These are phyloP conservation scores for Colletotrichum australisinense DNA, from an alignment of 2,329 filamentous ascomycete genomes.

Conservation along the genomic window DNA sequence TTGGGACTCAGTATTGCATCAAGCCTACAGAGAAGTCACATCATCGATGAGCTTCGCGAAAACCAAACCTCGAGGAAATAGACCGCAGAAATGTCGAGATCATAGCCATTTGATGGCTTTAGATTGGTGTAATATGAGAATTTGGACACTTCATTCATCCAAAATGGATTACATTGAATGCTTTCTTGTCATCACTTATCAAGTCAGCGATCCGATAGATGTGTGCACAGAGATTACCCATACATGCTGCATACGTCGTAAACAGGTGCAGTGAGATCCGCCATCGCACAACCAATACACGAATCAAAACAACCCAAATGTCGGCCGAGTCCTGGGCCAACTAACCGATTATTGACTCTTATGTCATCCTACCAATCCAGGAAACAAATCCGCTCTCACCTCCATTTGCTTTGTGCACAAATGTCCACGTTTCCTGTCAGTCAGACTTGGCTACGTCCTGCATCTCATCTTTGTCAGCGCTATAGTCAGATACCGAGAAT, in stretches of 20 bases:
- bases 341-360: neutral
- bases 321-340: no score
- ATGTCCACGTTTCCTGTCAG: neutral
- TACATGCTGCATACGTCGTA: neutral
- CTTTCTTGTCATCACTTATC: neutral
- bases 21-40: no score
- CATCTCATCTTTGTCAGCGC: neutral
- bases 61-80: no score
- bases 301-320: neutral
- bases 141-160: neutral
- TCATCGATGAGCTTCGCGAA: no score
- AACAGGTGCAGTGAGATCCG: neutral
- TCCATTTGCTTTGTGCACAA: neutral
- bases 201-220: neutral
- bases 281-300: neutral
- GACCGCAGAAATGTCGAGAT: no score
- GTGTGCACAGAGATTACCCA: neutral
- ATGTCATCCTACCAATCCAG: neutral
- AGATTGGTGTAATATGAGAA: neutral
- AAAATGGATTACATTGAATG: neutral
- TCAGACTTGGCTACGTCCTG: neutral
- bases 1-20: no score
- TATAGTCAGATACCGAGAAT: neutral
- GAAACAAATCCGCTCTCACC: neutral
- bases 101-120: no score